Evolutionary conservation across 2,329 filamentous ascomycete species (phyloP).

Genomic region (Pseudophaeomoniella oleicola): DNA sequence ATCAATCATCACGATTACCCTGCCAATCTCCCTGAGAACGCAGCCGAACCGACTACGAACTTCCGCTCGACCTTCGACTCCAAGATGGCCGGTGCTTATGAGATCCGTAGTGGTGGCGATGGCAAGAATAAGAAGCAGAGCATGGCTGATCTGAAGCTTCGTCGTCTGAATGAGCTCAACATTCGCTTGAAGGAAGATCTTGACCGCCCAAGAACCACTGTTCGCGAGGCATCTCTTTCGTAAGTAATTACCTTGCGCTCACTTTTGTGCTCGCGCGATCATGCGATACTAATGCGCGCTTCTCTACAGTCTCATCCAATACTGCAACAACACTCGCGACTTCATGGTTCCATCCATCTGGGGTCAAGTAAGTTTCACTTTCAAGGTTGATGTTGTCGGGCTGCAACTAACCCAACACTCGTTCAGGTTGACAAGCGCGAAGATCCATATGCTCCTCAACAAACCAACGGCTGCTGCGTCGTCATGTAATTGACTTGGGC

Average conservation of each 20-base stretch:
- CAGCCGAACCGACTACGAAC: conserved; percentile 4
- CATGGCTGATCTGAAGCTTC: conserved; percentile 96
- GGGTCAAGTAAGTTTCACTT: conserved; percentile 50
- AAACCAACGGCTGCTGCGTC: conserved; percentile 73
- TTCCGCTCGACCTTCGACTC: no score
- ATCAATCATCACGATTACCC: no score
- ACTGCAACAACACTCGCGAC: conserved; percentile 94
- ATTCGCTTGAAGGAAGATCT: conserved; percentile 89
- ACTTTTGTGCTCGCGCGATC: neutral
- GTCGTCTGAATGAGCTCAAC: conserved; percentile 92
- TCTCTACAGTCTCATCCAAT: conserved; percentile 70
- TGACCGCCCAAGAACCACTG: conserved; percentile 86
- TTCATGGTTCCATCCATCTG: conserved; percentile 98
- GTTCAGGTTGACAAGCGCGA: conserved; percentile 73
- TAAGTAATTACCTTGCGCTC: neutral
- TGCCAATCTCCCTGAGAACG: no score
- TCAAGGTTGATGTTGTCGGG: neutral
- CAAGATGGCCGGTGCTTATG: conserved; percentile 48
- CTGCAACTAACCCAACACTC: neutral
- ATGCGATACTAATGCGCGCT: neutral
- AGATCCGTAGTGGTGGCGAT: conserved; percentile 50
- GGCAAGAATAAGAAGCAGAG: conserved; percentile 90
- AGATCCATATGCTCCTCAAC: conserved; percentile 95
- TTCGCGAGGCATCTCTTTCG: conserved; percentile 70
- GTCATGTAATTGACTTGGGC: conserved; percentile 55